Evolutionary conservation across 768 basidiomycete species (phyloP), one percentile per base, ranked within the genome.

Genomic region (Suillus hirtellus): DNA sequence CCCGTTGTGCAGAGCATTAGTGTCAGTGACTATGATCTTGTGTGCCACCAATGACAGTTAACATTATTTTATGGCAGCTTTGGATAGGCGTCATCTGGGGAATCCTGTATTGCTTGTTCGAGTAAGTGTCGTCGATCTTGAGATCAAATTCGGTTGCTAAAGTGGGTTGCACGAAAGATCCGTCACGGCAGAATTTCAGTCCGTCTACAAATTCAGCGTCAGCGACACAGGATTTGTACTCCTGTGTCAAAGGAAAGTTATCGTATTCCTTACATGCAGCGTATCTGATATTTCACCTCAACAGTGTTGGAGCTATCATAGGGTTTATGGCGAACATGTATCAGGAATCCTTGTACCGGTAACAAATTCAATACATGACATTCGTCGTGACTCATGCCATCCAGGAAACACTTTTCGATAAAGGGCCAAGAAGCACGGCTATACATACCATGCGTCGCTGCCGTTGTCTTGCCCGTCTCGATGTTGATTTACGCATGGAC

Each of bases 11-110:
- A 83, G 10, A 85, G 85, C 67, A 88, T 95, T 71, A 87, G 85
- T 66, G 89, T 89, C 64, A 63, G 84, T 77, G 38, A 15, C 9
- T 47, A 44, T 21, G 46, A 21, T n/a, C 1, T 14, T 21, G 35
- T 35, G 21, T 52, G 27, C 4, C 2, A 49, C 50, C n/a, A 15
- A 10, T 31, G 3, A 9, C 10, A 40, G 21, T 31, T 7, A 1
- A 27, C 9, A 42, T 54, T 4, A 31, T 11, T 56, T 59, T 24
- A 24, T 42, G 35, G 4, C 70, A 90, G 87, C 64, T 88, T 14
- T 89, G 87, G 88, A 72, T 82, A 35, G 86, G 86, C 47, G 86
- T 93, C 61, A 82, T 82, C 0, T 94, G 91, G 91, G 92, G 91
- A 0, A 82, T 92, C 1, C 73, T 87, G 31, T 94, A 84, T 67